Conservation (phyloP, 768 basidiomycete species). For the Lentinula guzmanii region DNA sequence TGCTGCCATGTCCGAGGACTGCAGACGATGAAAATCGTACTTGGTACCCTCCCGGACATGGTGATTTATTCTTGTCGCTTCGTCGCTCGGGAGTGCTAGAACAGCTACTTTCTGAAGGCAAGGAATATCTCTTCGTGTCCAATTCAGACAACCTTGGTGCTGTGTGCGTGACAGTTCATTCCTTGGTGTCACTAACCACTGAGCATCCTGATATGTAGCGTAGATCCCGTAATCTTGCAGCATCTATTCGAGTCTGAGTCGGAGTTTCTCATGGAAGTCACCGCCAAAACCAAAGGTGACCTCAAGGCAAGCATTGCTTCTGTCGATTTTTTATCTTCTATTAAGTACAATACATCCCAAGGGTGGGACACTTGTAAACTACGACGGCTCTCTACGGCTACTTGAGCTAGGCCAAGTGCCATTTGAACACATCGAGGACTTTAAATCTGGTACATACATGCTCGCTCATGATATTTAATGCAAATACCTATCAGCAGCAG, state of each 20-base stretch:
- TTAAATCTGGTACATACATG: constrained; percentile 65
- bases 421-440: constrained; percentile 89
- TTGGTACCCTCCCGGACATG: constrained; percentile 98
- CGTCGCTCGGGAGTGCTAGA: constrained; percentile 88
- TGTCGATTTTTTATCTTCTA: not conserved
- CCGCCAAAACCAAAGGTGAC: constrained; percentile 94
- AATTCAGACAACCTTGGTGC: constrained; percentile 97
- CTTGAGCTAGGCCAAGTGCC: constrained; percentile 95
- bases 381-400: constrained; percentile 81
- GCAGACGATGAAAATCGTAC: constrained; percentile 73
- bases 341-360: not conserved
- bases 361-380: constrained; percentile 82
- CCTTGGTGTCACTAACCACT: not conserved
- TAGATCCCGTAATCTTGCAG: constrained; percentile 77
- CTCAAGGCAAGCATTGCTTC: constrained; percentile 33
- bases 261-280: constrained; percentile 94
- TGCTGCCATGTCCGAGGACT: constrained; percentile 76
- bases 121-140: constrained; percentile 95
- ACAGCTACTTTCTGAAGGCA: constrained; percentile 83
- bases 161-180: constrained; percentile 44
- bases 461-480: not conserved
- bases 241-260: constrained; percentile 78
- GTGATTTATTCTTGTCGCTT: constrained; percentile 91
- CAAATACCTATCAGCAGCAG: constrained; percentile 21
- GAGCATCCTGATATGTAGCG: constrained; percentile 31